Percentiles rank a stretch among this genome's conserved stretches.
Conservation (phyloP, 2,329 filamentous ascomycete genomes). For the Pseudogymnoascus sp. region DNA sequence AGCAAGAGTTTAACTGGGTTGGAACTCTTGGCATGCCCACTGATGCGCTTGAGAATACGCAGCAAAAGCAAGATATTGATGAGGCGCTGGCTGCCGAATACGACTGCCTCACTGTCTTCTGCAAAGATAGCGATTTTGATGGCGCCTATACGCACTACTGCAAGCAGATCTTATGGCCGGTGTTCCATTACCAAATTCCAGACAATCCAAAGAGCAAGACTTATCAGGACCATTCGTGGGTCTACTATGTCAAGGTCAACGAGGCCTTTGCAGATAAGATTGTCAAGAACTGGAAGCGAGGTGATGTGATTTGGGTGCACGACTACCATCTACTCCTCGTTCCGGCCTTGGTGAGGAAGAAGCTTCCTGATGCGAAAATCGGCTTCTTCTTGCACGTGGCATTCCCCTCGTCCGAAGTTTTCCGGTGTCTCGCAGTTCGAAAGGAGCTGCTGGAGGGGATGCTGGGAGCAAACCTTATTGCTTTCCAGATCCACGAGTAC, state of each 20-base stretch:
- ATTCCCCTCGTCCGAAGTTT: conserved; percentile 93
- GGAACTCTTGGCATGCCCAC: conserved; percentile 92
- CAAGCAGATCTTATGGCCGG: conserved; percentile 96
- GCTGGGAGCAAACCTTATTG: conserved; percentile 84
- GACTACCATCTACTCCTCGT: conserved; percentile 92
- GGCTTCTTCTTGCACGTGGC: conserved; percentile 94
- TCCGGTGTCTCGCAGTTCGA: conserved; percentile 80
- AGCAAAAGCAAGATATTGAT: conserved; percentile 75
- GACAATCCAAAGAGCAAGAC: conserved; percentile 98
- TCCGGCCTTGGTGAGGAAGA: conserved; percentile 80
- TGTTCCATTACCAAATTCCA: conserved; percentile 96
- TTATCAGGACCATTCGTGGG: conserved; percentile 94
- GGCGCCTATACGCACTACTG: conserved; percentile 94
- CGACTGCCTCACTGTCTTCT: conserved; percentile 76
- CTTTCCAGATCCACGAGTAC: conserved; percentile 92
- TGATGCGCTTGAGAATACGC: conserved; percentile 67
- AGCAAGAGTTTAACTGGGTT: conserved; percentile 76
- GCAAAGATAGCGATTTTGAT: conserved; percentile 86
- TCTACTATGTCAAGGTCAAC: conserved; percentile 88
- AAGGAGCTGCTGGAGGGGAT: conserved; percentile 86
- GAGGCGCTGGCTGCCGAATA: conserved; percentile 74
- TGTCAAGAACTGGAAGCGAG: conserved; percentile 84
- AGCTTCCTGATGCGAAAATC: conserved; percentile 87
- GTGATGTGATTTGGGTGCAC: conserved; percentile 90
- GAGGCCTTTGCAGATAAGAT: conserved; percentile 89